Base-by-base conservation (phyloP, 208 protist genomes). In the Leishmania martiniquensis region DNA sequence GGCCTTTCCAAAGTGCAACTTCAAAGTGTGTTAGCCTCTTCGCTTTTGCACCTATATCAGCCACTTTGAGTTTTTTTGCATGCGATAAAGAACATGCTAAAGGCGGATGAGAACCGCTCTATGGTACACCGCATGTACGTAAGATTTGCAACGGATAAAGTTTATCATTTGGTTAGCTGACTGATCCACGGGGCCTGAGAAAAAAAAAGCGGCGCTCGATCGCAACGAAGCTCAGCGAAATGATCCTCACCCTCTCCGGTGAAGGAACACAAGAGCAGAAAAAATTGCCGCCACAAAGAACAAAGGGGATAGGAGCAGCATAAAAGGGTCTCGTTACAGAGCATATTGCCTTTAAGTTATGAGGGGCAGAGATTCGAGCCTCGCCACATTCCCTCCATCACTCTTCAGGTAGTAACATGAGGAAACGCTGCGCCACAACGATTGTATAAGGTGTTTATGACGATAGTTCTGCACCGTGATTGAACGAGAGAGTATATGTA, bases 401-500 rank as follows among this genome's bases (percentile, higher is more conserved):
- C 69, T 72, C 82, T 91, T 1, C 83, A 87, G 22, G 78, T 42
- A 57, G 79, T 87, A 47, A 42, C 72, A 17, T 76, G 66, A 44
- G 81, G 88, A 15, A 88, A 60, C 2, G 79, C 67, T 1, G 81
- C 76, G 6, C 81, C 79, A 39, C 57, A 45, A 15, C 57, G n/a
- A 15, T 60, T 45, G 44, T 63, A 86, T 52, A 4, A 77, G 82
- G 65, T 87, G 82, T 29, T 74, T 75, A 22, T 73, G 2, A 37
- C 81, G 29, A 34, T 62, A 67, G 68, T 78, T n/a, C 77, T 1
- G 65, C 80, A 2, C 2, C 42, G 5, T 70, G 59, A 22, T 65
- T 47, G 66, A 80, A 89, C 1, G 80, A 77, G 1, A 70, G 1
- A n/a, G 65, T 80, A 92, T 3, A 49, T 1, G 47, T 81, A 87